Evolutionary conservation across 2,329 filamentous ascomycete species (phyloP).

Genomic region (Colletotrichum sp.): DNA sequence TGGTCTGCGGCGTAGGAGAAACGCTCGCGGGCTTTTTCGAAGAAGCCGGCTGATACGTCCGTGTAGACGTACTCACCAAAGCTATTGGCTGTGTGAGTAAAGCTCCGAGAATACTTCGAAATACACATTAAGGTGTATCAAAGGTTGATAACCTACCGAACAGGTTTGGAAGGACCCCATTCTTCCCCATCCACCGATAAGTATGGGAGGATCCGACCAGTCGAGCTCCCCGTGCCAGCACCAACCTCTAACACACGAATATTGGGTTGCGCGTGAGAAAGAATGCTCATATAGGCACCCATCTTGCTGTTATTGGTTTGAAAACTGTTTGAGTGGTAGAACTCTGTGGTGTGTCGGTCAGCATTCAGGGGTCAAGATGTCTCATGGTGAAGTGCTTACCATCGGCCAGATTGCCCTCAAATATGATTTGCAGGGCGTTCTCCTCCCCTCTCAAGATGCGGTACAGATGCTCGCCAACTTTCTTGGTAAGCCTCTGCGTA

Average conservation of each 20-base stretch:
- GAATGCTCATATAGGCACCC: not conserved
- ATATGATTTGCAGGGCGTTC: not conserved
- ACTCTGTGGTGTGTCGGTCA: not conserved
- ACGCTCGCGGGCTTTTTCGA: conserved; percentile 36
- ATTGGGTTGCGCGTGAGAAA: conserved; percentile 32
- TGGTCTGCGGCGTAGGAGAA: conserved; percentile 26
- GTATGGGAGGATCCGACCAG: conserved; percentile 35
- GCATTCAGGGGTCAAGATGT: not conserved
- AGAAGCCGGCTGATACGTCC: conserved; percentile 47
- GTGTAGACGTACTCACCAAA: conserved; percentile 45
- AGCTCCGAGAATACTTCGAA: not conserved
- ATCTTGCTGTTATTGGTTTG: not conserved
- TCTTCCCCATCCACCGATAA: conserved; percentile 24
- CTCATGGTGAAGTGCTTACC: not conserved
- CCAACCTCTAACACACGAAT: conserved; percentile 37
- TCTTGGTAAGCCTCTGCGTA: not conserved
- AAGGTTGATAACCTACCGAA: not conserved
- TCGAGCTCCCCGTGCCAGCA: conserved; percentile 45
- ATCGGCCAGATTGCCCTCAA: not conserved
- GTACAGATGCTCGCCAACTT: not conserved
- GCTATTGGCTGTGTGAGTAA: not conserved
- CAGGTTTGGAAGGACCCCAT: not conserved
- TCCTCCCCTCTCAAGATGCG: not conserved
- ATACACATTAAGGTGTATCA: not conserved
- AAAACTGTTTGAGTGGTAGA: not conserved